A percentile compares a stretch with the other conserved stretches of the same genome.
Evolutionary conservation across 73 alveolate genomes (phyloP).

Genomic region (Urostyla sp.): DNA sequence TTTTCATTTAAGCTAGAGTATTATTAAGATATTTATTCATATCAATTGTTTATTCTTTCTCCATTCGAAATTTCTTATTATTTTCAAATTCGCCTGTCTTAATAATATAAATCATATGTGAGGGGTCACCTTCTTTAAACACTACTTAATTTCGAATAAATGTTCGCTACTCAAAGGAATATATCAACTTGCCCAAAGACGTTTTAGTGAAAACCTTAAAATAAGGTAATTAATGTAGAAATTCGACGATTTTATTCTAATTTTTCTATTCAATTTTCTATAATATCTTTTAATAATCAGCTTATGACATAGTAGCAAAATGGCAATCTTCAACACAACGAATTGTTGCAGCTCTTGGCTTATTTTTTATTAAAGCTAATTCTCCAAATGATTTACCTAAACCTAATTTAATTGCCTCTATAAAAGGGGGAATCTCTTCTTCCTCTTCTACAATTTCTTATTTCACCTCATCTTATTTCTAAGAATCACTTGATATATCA

Average conservation of each 20-base stretch:
- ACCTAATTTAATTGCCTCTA: slow-evolving; percentile 34
- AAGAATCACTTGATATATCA: neutral
- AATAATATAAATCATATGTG: slow-evolving; percentile 37
- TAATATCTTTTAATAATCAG: slow-evolving; percentile 53
- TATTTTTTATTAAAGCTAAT: slow-evolving; percentile 68
- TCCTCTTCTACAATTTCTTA: slow-evolving; percentile 2
- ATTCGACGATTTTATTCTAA: slow-evolving; percentile 30
- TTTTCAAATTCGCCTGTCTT: slow-evolving; percentile 68
- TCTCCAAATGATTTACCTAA: slow-evolving; percentile 82
- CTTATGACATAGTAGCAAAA: slow-evolving; percentile 63
- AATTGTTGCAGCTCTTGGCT: slow-evolving; percentile 81
- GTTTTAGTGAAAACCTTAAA: slow-evolving; percentile 61
- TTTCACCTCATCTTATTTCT: neutral
- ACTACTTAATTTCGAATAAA: slow-evolving; percentile 50
- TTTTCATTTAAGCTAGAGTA: neutral
- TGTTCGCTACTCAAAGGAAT: slow-evolving; percentile 34
- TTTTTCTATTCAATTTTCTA: slow-evolving; percentile 55
- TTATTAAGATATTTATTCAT: neutral
- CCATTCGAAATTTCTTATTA: slow-evolving; percentile 26
- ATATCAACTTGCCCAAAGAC: slow-evolving; percentile 47
- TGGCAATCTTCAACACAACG: slow-evolving; percentile 64
- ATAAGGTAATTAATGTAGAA: slow-evolving; percentile 59
- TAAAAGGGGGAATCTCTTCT: slow-evolving; percentile 28
- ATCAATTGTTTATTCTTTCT: slow-evolving; percentile 18
- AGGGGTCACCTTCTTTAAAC: slow-evolving; percentile 56